Evolutionary conservation across 306 rosid species (phyloP), one percentile per base, ranked within the genome.

Genomic region (Ziziphus jujuba): DNA sequence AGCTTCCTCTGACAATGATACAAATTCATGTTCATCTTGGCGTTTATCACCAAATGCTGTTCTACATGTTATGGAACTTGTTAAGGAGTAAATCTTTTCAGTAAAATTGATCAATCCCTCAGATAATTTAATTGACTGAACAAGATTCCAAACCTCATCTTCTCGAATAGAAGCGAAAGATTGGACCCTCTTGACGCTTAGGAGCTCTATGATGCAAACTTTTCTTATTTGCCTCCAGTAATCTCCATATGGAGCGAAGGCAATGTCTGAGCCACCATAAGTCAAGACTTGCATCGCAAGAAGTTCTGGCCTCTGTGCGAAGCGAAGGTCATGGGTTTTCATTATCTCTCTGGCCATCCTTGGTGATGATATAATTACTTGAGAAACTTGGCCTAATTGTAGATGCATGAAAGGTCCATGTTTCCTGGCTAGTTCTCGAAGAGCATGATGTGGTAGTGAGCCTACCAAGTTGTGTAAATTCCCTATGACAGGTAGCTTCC

Each of bases 141-240:
- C 21, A 36, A 79, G 67, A 15, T 79, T 83, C 6, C 65, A 22
- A 7, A 77, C 79, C 56, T 80, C 85, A 8, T 77, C 79, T 67
- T 80, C 74, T 49, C 88, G 33, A 13, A 84, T 22, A 5, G 20
- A 68, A 36, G 67, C 28, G 49, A 77, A 80, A 4, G 79, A 80
- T 1, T 71, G 59, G 5, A 54, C 59, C 33, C 59, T 54, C 20
- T 54, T 54, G 28, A 3, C 11, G 31, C 59, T 54, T 54, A 54
- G 59, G 8, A 54, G 59, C 34, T 54, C 59, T 54, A 20, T 9
- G 21, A 7, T 54, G 59, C 59, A 54, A 54, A 54, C 14, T 7
- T 20, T 54, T 14, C 78, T 11, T 78, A 76, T 76, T 16, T 83
- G 87, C 67, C 84, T 83, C 84, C 84, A 79, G 43, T 76, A 79